A percentile compares a stretch with the other conserved stretches of the same genome.
Conservation (phyloP, 2,329 filamentous ascomycete genomes). For the Myriosclerotinia curreyana region DNA sequence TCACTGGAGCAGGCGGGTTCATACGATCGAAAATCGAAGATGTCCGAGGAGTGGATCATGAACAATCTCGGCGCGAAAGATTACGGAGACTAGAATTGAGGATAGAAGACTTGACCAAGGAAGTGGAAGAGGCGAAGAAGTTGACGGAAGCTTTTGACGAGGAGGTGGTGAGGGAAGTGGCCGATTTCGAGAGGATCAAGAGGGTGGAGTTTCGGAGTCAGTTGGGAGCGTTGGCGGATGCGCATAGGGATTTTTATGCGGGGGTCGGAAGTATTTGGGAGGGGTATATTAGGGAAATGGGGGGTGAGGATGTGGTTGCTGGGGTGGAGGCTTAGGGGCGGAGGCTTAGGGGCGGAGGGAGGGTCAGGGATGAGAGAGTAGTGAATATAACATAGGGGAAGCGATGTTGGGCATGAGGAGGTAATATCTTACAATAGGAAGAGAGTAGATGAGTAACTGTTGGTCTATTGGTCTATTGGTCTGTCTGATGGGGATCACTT, state of each 20-base stretch:
- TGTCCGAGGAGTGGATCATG: conserved; percentile 93
- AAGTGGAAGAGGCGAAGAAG: conserved; percentile 83
- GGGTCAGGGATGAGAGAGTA: not conserved
- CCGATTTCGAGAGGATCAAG: conserved; percentile 96
- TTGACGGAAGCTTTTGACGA: conserved; percentile 93
- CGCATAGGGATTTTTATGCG: conserved; percentile 84
- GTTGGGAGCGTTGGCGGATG: conserved; percentile 76
- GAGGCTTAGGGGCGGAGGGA: too few relatives aligned
- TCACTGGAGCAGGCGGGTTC: conserved; percentile 79
- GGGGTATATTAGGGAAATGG: conserved; percentile 83
- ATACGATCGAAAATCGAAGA: conserved; percentile 94
- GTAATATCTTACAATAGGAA: not conserved
- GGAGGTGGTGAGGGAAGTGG: conserved; percentile 88
- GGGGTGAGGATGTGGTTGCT: not conserved
- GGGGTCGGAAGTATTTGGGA: conserved; percentile 83
- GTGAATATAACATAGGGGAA: too few relatives aligned
- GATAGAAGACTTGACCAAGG: conserved; percentile 85
- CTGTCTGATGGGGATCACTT: not conserved
- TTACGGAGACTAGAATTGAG: conserved; percentile 86
- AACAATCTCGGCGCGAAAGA: conserved; percentile 82
- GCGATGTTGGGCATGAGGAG: not conserved
- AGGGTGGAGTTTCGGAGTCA: conserved; percentile 86
- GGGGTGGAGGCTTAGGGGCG: conserved; percentile 8
- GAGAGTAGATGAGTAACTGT: not conserved
- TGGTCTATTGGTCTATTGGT: not conserved